Base-by-base conservation (phyloP, 1,284 basidiomycete genomes). In the Rhodofomes roseus region DNA sequence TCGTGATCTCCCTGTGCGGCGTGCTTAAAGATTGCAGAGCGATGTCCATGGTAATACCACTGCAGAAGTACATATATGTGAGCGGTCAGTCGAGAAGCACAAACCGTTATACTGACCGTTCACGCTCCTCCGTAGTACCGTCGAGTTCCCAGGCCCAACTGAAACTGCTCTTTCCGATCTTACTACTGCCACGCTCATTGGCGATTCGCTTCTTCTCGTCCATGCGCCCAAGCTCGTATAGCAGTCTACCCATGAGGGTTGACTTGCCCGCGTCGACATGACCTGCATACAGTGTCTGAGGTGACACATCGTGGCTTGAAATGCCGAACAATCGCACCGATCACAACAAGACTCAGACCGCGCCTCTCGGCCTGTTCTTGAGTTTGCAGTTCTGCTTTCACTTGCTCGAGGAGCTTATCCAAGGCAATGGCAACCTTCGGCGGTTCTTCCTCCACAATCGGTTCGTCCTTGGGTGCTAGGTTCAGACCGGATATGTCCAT, bases 191-290 rank as follows among this genome's bases (percentile, higher is more conserved):
- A 55, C 95, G 81, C 74, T 97, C 95, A 71, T 98, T 98, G 39
- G 87, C 85, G 41, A 83, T 77, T 60, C 90, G 86, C 40, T 89
- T 89, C 73, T 93, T 94, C 70, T 98, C 95, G 59, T 90, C 89
- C 57, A 98, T 71, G 65, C 85, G 82, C 18, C 97, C 96, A 0
- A 97, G 81, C 64, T 98, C 97, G 71, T 97, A 96, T 48, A 99
- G 73, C 62, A 99, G 72, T 56, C 96, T 81, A 0, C 96, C 96
- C 95, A 98, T 98, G 48, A 99, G 75, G 0, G 96, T 99, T 11
- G 96, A 98, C 75, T 99, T 99, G 54, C 96, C 96, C 16, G 97
- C 96, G 75, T 99, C 96, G 61, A 99, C 96, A 70, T 99, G 96
- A 25, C 96, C 96, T 95, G 67, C 14, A n/a, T n/a, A n/a, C n/a